These are phyloP conservation scores for Gautieria morchelliformis DNA, from an alignment of 768 basidiomycete genomes.

Conservation along the genomic window DNA sequence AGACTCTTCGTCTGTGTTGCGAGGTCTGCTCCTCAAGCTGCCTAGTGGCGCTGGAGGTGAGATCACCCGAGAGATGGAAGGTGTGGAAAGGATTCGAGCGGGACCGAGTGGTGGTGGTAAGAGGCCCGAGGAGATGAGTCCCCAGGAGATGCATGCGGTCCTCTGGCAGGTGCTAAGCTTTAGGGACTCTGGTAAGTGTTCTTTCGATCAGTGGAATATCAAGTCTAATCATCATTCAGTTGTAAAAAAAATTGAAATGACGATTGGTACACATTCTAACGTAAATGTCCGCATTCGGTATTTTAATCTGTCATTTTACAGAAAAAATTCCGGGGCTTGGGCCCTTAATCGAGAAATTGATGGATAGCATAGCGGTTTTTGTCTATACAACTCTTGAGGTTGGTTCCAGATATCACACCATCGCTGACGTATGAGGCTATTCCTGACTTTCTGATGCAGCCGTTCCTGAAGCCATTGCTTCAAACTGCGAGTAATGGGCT, in stretches of 20 bases:
- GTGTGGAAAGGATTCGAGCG: conserved; percentile 58
- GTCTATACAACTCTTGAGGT: conserved; percentile 80
- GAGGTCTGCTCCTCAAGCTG: conserved; percentile 49
- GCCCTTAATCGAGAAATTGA: conserved; percentile 67
- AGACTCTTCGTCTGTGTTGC: conserved; percentile 30
- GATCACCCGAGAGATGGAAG: conserved; percentile 66
- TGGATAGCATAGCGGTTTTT: conserved; percentile 71
- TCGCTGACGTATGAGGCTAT: not conserved
- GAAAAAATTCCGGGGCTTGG: conserved; percentile 81
- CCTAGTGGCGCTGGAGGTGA: conserved; percentile 54
- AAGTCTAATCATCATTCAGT: conserved; percentile 24
- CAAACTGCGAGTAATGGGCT: conserved; percentile 59
- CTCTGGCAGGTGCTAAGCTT: conserved; percentile 84
- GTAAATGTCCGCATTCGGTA: too few relatives aligned
- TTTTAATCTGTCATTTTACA: conserved; percentile 11
- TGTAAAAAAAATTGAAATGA: conserved; percentile 69
- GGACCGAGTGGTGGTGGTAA: conserved; percentile 52
- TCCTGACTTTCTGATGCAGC: conserved; percentile 30
- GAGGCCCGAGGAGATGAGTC: conserved; percentile 72
- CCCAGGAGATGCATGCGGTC: conserved; percentile 76
- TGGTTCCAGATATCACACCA: conserved; percentile 3
- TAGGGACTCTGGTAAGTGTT: conserved; percentile 56
- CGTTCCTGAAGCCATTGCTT: conserved; percentile 72
- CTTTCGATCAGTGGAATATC: too few relatives aligned
- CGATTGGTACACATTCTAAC: conserved; percentile 41